Percentiles rank a stretch among this genome's conserved stretches.
Conservation (phyloP, 1,284 basidiomycete species). For the Thecaphora frezii region DNA sequence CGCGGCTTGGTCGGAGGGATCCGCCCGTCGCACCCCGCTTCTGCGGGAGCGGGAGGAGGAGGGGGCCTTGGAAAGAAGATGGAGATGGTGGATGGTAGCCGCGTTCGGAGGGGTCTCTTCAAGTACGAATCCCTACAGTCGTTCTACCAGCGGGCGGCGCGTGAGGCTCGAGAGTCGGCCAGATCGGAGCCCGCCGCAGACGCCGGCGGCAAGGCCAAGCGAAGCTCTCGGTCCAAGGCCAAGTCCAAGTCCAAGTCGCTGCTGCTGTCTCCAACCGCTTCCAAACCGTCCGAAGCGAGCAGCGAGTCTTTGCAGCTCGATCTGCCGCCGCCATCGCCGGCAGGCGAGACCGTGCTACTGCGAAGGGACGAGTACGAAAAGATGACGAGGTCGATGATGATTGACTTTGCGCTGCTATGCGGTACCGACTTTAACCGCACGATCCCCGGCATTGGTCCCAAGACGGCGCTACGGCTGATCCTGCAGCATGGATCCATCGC, state of each 20-base stretch:
- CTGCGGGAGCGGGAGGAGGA: no score
- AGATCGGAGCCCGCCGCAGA: background rate
- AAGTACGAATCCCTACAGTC: background rate
- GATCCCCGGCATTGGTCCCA: slow-evolving; percentile 45
- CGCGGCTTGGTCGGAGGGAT: slow-evolving; percentile 44
- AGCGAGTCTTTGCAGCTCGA: background rate
- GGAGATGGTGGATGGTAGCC: slow-evolving; percentile 41
- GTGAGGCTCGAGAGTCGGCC: background rate
- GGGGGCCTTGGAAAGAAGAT: slow-evolving; percentile 19
- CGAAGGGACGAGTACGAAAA: slow-evolving; percentile 13
- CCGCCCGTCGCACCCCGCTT: background rate
- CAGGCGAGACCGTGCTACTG: background rate
- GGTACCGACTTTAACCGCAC: slow-evolving; percentile 58
- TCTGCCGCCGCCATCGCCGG: background rate
- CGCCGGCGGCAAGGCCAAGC: background rate
- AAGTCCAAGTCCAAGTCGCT: background rate
- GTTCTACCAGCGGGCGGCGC: background rate
- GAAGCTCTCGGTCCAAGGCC: no score
- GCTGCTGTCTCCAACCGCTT: background rate
- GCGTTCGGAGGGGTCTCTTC: slow-evolving; percentile 36
- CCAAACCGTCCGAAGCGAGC: no score
- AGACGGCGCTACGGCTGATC: slow-evolving; percentile 36
- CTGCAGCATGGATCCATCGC: slow-evolving; percentile 41
- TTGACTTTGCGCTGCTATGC: slow-evolving; percentile 55
- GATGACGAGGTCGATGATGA: slow-evolving; percentile 24